Evolutionary conservation across 495 filamentous ascomycete genomes (phyloP), one percentile per base, ranked within the genome.

Genomic region (Penicillium steckii): DNA sequence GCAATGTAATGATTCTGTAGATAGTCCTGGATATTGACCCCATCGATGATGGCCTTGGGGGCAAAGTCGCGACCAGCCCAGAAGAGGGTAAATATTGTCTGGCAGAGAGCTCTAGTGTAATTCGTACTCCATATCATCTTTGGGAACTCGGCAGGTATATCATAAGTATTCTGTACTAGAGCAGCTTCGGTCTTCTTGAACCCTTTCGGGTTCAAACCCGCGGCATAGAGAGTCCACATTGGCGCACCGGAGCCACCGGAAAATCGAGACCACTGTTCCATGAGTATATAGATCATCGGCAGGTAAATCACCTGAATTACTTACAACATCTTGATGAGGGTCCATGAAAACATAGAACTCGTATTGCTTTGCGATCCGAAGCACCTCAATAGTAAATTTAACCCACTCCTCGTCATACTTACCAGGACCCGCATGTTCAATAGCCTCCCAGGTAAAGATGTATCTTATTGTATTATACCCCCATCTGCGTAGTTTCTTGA

Each of bases 61-160:
- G 95, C 89, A 75, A 96, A 98, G 58, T 93, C 90, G 44, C 79
- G 79, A n/a, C 94, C 94, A 8, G 77, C 95, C 69, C 92, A 97
- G 72, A 97, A 98, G 26, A 96, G 68, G 0, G 94, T 96, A 62
- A 96, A 97, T 60, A 97, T 92, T 38, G 89, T 89, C 55, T 90
- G 89, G 46, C 89, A 90, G 5, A 86, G 91, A 22, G 96, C 76
- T 33, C 95, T 85, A 41, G 83, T 87, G 61, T 98, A 98, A 61
- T 98, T 97, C 19, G 94, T 98, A 41, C 92, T 90, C 94, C 94
- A 98, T 18, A 96, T 91, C 94, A 98, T 98, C 71, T 97, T 97
- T 3, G 94, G 95, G 62, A 94, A 98, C 3, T 84, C 79, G 4
- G 83, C 84, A 15, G 91, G 90, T 29, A 95, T 79, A n/a, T 90